A percentile compares a stretch with the other conserved stretches of the same genome.
Conservation (phyloP, 345 rosid genomes). For the Noccaea bulbosa region DNA sequence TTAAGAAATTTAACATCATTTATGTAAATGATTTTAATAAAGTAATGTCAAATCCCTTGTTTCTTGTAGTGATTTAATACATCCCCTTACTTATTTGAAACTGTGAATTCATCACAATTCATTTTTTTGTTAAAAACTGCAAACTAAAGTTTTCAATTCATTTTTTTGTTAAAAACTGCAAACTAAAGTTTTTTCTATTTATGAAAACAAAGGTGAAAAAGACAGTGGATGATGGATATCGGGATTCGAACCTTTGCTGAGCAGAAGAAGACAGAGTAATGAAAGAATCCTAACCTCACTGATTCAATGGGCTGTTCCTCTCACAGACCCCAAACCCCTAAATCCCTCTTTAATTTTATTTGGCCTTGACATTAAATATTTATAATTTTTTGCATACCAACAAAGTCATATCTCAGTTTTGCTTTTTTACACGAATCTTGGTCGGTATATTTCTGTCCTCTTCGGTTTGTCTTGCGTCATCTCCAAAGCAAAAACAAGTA, state of each 20-base stretch:
- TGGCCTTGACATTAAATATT: constrained; percentile 13
- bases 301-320: constrained; percentile 42
- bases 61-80: too few relatives aligned
- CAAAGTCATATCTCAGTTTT: constrained; percentile 44
- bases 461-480: constrained; percentile 19
- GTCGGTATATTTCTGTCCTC: constrained; percentile 44
- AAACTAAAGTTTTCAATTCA: background rate
- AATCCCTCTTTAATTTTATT: constrained; percentile 13
- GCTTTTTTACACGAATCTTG: constrained; percentile 42
- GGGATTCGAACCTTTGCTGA: constrained; percentile 39
- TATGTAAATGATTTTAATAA: too few relatives aligned
- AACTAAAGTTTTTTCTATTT: constrained; percentile 15
- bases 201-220: constrained; percentile 39
- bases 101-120: background rate
- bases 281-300: constrained; percentile 39
- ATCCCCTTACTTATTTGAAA: background rate
- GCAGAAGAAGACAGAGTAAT: constrained; percentile 37
- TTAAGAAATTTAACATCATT: too few relatives aligned
- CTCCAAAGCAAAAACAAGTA: constrained; percentile 2
- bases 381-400: constrained; percentile 38
- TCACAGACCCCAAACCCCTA: constrained; percentile 31
- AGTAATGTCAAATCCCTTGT: too few relatives aligned
- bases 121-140: background rate
- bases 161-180: background rate
- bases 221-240: constrained; percentile 38